Percentiles rank a stretch among this genome's conserved stretches.
Evolutionary conservation across 495 filamentous ascomycete genomes (phyloP).

Genomic region (Podospora australis): DNA sequence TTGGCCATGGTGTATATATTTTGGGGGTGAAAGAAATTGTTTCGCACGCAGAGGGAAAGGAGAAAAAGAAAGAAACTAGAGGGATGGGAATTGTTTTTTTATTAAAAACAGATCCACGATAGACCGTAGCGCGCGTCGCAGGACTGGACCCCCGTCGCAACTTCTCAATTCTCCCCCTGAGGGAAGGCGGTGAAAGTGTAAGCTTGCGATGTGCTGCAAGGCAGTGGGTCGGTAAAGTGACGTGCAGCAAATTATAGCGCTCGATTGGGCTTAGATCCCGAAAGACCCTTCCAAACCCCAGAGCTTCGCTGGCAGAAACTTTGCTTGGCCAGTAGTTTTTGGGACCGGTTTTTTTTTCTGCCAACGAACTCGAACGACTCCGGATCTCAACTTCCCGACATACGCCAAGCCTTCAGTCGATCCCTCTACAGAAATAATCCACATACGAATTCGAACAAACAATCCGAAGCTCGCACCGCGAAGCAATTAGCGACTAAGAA

Average conservation of each 20-base stretch:
- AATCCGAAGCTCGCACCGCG: background rate
- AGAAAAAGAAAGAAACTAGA: background rate
- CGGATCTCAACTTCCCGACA: slow-evolving; percentile 10
- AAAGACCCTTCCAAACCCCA: background rate
- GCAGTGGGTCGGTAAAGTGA: background rate
- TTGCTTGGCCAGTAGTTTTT: background rate
- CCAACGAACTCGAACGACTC: slow-evolving; percentile 9
- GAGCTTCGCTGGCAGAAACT: slow-evolving; percentile 3
- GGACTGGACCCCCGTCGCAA: background rate
- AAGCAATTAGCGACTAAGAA: too few species aligned
- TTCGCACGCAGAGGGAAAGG: background rate
- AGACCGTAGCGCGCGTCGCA: background rate
- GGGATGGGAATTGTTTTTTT: background rate
- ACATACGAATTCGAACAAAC: background rate
- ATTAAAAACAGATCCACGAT: background rate
- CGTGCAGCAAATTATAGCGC: background rate
- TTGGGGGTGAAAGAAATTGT: background rate
- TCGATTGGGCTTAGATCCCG: too few species aligned
- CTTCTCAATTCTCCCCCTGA: background rate
- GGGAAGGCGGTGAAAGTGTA: background rate
- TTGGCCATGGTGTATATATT: slow-evolving; percentile 10
- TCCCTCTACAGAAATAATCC: background rate
- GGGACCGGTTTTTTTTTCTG: slow-evolving; percentile 3
- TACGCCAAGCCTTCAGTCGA: slow-evolving; percentile 6
- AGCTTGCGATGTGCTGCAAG: background rate